Evolutionary conservation across 2,329 filamentous ascomycete species (phyloP), one percentile per base, ranked within the genome.

Genomic region (Alternaria atra): DNA sequence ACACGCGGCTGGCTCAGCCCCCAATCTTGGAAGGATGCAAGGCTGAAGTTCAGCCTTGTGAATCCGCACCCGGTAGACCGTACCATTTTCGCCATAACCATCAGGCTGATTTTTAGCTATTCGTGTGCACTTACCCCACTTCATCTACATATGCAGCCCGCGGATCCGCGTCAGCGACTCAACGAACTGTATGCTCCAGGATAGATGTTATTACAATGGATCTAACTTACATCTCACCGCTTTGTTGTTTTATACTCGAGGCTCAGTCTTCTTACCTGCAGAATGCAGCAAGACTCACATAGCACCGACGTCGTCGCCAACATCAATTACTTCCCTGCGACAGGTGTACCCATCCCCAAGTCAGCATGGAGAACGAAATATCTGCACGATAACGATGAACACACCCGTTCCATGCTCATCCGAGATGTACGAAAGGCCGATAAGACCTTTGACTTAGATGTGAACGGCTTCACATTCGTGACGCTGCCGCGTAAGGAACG

Each of bases 361-460:
- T 55, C 58, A n/a, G 44, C 51, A 20, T 70, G 67, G 67, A 65
- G 60, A 30, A 57, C 27, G 20, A 64, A 60, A 34, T 61, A 60
- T 15, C 37, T 70, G 13, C 60, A 61, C 12, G 44, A 55, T 3
- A 42, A 44, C 17, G 58, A 68, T 20, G 64, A 65, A 44, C 25
- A 62, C 40, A 69, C 70, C n/a, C 68, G 70, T 7, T 55, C 63
- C 15, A 71, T 73, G 58, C 66, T 60, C 13, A 70, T 84, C 48
- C 77, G 79, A 44, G 82, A 84, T 64, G 76, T 84, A 37, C 73
- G 79, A n/a, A 80, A 80, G 0, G 71, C 78, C 12, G 77, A 81
- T 58, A 65, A 76, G 15, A 67, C 74, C 23, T 80, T 78, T 56
- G 74, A 64, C 3, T 68, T 82, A 6, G 78, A 81, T 58, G 72